Evolutionary conservation across 805 yeast genomes (phyloP).

Genomic region (Henningerozyma blattae): DNA sequence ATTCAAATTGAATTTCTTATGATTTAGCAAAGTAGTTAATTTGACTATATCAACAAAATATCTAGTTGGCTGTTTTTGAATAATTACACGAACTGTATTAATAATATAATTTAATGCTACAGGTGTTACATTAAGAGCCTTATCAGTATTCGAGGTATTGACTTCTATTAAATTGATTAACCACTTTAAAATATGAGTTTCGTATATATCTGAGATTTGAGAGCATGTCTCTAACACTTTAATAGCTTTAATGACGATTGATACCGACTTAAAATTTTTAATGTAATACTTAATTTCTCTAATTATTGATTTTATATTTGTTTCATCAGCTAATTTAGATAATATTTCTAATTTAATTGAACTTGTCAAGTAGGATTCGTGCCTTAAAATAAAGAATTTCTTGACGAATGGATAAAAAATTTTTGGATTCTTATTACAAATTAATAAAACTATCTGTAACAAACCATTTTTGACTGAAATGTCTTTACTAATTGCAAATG

Average conservation of each 20-base stretch:
- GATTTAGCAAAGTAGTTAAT: slow-evolving; percentile 28
- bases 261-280: slow-evolving; percentile 11
- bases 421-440: slow-evolving; percentile 24
- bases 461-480: slow-evolving; percentile 28
- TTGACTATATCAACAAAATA: slow-evolving; percentile 45
- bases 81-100: slow-evolving; percentile 57
- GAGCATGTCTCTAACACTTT: slow-evolving; percentile 53
- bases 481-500: slow-evolving; percentile 24
- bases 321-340: slow-evolving; percentile 42
- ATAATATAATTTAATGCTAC: slow-evolving; percentile 49
- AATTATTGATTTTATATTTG: slow-evolving; percentile 39
- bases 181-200: slow-evolving; percentile 50
- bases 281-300: slow-evolving; percentile 56
- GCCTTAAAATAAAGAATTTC: slow-evolving; percentile 44
- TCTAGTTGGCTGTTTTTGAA: slow-evolving; percentile 47
- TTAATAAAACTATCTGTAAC: slow-evolving; percentile 34
- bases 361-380: slow-evolving; percentile 35
- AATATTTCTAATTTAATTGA: slow-evolving; percentile 49
- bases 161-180: slow-evolving; percentile 37
- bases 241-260: slow-evolving; percentile 36
- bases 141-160: too few species aligned
- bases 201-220: slow-evolving; percentile 35
- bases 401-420: slow-evolving; percentile 27
- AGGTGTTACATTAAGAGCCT: slow-evolving; percentile 11
- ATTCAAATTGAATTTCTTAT: slow-evolving; percentile 14